These are phyloP conservation scores for Aspergillus baeticus DNA, from an alignment of 495 filamentous ascomycete genomes.

Conservation along the genomic window DNA sequence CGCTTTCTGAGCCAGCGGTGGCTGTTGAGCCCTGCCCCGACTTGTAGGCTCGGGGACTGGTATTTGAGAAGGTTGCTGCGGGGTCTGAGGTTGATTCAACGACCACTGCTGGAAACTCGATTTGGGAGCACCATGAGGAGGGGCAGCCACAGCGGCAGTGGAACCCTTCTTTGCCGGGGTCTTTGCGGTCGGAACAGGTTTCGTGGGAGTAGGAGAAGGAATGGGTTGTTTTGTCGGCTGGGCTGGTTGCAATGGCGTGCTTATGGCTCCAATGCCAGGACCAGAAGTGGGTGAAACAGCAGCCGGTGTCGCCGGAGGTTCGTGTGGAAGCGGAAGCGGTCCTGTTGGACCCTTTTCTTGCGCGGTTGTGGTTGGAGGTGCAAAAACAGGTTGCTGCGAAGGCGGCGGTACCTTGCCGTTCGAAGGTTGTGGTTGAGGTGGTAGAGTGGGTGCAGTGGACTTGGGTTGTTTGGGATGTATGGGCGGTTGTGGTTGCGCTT, in stretches of 20 bases:
- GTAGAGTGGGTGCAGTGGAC: constrained; percentile 24
- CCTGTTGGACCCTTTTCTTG: constrained; percentile 20
- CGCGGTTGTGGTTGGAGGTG: constrained; percentile 15
- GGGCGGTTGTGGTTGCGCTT: constrained; percentile 12
- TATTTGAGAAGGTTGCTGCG: constrained; percentile 22
- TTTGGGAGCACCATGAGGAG: constrained; percentile 28
- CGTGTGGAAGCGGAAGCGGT: constrained; percentile 20
- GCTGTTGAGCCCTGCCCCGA: constrained; percentile 16
- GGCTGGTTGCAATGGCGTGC: constrained; percentile 27
- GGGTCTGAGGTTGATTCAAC: constrained; percentile 38
- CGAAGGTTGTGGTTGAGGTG: constrained; percentile 26
- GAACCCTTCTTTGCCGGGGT: constrained; percentile 20
- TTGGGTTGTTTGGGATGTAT: constrained; percentile 14
- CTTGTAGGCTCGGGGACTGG: constrained; percentile 7
- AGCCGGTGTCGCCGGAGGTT: constrained; percentile 18
- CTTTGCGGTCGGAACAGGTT: constrained; percentile 9
- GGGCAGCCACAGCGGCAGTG: constrained; percentile 13
- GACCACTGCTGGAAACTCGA: constrained; percentile 45
- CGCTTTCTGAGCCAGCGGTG: constrained; percentile 13
- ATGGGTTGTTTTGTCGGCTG: constrained; percentile 21
- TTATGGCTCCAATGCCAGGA: constrained; percentile 2
- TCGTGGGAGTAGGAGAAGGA: constrained; percentile 15
- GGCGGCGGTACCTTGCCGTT: constrained; percentile 38
- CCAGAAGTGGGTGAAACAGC: constrained; percentile 11
- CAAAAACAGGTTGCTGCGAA: constrained; percentile 33